A percentile compares a stretch with the other conserved stretches of the same genome.
phyloP scores from a whole-genome alignment of 169 alveolate genomes.

The Neospora caninum region DNA sequence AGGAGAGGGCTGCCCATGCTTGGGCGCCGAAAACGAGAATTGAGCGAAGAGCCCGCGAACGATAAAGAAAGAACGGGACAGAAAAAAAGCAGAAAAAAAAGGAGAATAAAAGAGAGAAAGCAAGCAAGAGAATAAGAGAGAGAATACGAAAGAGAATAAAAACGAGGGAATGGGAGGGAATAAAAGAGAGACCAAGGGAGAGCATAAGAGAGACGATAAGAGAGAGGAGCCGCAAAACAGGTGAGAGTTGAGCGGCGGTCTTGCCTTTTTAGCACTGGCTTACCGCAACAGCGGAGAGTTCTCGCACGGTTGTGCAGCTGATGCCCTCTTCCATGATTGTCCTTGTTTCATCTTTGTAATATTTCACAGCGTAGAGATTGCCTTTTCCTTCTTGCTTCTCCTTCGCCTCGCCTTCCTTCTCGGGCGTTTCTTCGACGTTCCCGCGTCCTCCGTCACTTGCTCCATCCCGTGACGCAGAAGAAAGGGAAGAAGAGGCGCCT shows the following conservation, averaged over 20 bases:
- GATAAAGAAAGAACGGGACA: too few relatives aligned
- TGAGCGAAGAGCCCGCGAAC: too few relatives aligned
- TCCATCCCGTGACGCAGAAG: background rate
- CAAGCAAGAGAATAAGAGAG: too few relatives aligned
- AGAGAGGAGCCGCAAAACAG: too few relatives aligned
- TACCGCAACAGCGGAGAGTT: slow-evolving; percentile 85
- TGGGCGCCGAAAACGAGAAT: too few relatives aligned
- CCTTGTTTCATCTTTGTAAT: slow-evolving; percentile 84
- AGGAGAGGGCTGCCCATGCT: too few relatives aligned
- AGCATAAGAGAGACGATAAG: background rate
- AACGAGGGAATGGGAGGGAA: too few relatives aligned
- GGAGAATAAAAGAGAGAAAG: too few relatives aligned
- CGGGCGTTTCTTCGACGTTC: background rate
- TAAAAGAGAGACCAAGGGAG: background rate
- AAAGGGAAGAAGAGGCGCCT: background rate
- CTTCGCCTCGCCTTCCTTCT: background rate
- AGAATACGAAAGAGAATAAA: background rate
- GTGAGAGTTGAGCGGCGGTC: too few relatives aligned
- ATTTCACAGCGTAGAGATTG: slow-evolving; percentile 81
- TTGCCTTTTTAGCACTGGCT: background rate
- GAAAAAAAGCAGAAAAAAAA: too few relatives aligned
- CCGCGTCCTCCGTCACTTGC: background rate
- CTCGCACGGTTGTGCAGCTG: slow-evolving; percentile 88
- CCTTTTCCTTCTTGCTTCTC: background rate
- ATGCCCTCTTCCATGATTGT: slow-evolving; percentile 89